Conservation (phyloP, 352 stramenopile genomes). For the Achlya hypogyna region DNA sequence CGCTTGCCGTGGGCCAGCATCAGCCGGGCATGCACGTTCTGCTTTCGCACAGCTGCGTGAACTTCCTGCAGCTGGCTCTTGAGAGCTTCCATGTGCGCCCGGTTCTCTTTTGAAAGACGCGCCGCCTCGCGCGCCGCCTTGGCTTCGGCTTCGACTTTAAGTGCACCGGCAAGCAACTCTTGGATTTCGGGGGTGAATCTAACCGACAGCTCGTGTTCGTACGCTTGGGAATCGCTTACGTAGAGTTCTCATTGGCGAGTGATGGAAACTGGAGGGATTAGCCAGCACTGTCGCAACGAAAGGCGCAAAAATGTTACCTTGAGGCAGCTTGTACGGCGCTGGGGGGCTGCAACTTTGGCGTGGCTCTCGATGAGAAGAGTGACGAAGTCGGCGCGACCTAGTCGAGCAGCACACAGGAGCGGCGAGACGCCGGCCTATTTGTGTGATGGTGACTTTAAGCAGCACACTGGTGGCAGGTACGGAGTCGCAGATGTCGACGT, state of each 20-base stretch:
- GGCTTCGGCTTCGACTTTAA: neutral
- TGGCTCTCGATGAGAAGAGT: constrained; percentile 8
- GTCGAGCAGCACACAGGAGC: neutral
- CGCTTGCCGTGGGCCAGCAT: neutral
- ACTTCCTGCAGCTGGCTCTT: neutral
- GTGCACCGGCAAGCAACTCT: neutral
- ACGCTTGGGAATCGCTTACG: neutral
- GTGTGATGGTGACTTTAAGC: neutral
- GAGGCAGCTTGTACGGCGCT: neutral
- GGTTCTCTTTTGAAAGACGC: neutral
- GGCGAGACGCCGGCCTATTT: constrained; percentile 13
- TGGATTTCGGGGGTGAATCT: constrained; percentile 3
- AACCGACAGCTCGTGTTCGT: neutral
- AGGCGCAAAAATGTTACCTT: neutral
- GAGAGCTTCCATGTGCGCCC: neutral
- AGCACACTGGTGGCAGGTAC: neutral
- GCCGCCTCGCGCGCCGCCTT: neutral
- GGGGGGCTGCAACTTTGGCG: neutral
- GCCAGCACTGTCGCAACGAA: neutral
- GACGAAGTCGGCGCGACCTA: constrained; percentile 9
- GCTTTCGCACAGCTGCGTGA: neutral
- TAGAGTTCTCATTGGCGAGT: constrained; percentile 4
- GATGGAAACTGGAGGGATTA: constrained; percentile 11
- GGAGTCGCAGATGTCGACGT: constrained; percentile 16
- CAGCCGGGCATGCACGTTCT: neutral